phyloP scores from a whole-genome alignment of 83 land plant genomes.

The Picea abies region DNA sequence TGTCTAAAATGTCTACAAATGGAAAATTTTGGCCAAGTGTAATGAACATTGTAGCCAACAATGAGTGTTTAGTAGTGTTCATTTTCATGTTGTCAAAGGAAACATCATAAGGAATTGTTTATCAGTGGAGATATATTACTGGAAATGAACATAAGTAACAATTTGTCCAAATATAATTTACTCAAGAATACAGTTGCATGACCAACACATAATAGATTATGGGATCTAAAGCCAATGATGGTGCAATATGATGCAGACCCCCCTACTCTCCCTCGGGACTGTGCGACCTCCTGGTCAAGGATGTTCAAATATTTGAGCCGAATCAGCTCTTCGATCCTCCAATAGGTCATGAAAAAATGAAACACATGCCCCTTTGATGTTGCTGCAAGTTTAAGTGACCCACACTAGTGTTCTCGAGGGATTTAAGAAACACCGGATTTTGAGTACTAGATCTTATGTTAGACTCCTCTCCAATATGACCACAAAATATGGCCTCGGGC shows the following conservation, averaged over 20 bases:
- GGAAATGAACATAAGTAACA: conserved; percentile 75
- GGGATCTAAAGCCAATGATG: conserved; percentile 64
- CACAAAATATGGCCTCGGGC: no score
- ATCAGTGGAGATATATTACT: conserved; percentile 77
- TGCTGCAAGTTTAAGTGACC: no score
- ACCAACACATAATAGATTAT: background rate
- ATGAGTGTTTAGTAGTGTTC: conserved; percentile 72
- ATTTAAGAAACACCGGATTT: no score
- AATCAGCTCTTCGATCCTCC: no score
- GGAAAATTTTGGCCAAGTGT: conserved; percentile 87
- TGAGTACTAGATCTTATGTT: no score
- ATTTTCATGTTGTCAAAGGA: conserved; percentile 75
- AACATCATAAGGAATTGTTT: conserved; percentile 81
- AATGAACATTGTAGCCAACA: conserved; percentile 57
- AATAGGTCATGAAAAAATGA: no score
- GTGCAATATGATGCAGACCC: conserved; percentile 20
- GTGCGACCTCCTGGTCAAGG: no score
- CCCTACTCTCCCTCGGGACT: no score
- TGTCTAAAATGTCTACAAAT: conserved; percentile 67
- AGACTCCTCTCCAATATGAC: no score
- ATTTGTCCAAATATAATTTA: background rate
- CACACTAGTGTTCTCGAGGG: no score
- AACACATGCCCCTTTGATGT: no score
- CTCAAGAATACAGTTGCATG: background rate
- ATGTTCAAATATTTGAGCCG: no score